Evolutionary conservation across 257 asterid genomes (phyloP).

Genomic region (Capsicum rhomboideum): DNA sequence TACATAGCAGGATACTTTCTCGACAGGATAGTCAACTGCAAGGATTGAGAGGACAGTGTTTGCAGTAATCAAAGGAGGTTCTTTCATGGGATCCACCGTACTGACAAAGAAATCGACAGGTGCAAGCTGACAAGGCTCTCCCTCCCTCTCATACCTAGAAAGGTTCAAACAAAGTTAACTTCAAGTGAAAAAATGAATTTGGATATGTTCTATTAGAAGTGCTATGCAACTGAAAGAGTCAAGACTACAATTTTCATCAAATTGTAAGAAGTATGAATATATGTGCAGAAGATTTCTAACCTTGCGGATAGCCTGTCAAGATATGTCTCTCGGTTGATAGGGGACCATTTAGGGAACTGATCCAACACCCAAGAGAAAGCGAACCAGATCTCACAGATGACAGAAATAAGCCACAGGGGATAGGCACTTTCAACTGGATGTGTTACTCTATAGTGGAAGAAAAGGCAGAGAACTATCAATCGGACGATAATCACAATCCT

Average conservation of each 20-base stretch:
- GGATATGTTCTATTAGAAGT: not conserved
- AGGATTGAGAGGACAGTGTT: conserved; percentile 94
- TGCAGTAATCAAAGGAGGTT: conserved; percentile 92
- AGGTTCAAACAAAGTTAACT: not conserved
- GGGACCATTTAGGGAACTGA: conserved; percentile 98
- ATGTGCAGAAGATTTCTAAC: conserved; percentile 19
- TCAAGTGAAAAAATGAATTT: conserved; percentile 3
- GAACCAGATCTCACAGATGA: conserved; percentile 96
- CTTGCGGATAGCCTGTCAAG: conserved; percentile 77
- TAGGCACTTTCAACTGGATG: conserved; percentile 90
- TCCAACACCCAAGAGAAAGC: conserved; percentile 94
- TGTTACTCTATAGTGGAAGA: conserved; percentile 88
- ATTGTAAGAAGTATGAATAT: not conserved
- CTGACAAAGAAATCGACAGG: conserved; percentile 94
- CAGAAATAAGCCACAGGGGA: conserved; percentile 88
- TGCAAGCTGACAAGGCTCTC: conserved; percentile 76
- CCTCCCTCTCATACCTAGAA: conserved; percentile 79
- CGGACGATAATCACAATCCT: conserved; percentile 71
- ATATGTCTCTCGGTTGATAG: conserved; percentile 70
- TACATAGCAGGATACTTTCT: conserved; percentile 92
- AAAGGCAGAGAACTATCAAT: conserved; percentile 57
- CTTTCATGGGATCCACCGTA: conserved; percentile 98
- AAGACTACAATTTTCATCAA: not conserved
- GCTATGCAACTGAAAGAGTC: not conserved
- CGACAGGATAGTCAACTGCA: conserved; percentile 96